These are phyloP conservation scores for Nothophytophthora sp. DNA, from an alignment of 352 stramenopile species.

Conservation along the genomic window DNA sequence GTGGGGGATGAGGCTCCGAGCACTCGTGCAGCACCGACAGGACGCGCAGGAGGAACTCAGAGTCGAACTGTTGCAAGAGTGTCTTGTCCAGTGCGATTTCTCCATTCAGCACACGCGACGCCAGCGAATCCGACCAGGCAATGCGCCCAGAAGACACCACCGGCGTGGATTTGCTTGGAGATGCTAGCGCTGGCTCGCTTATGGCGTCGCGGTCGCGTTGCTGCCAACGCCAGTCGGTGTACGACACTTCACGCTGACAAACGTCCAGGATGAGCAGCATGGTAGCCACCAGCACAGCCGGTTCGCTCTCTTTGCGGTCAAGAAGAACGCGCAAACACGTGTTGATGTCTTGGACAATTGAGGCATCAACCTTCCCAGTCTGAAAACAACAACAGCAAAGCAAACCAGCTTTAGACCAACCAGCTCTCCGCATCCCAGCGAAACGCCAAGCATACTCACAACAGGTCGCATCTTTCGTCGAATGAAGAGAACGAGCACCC, in stretches of 20 bases:
- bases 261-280: constrained; percentile 41
- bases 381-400: constrained; percentile 8
- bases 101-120: constrained; percentile 33
- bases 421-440: too few species aligned
- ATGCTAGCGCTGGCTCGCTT: too few species aligned
- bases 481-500: constrained; percentile 39
- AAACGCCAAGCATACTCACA: constrained; percentile 16
- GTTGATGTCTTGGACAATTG: constrained; percentile 35
- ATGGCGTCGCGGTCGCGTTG: too few species aligned
- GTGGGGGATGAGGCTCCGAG: constrained; percentile 2
- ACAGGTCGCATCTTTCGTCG: constrained; percentile 29
- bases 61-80: constrained; percentile 21
- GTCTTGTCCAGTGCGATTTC: constrained; percentile 28
- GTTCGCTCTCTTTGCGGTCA: constrained; percentile 27
- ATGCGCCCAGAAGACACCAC: too few species aligned
- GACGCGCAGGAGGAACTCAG: constrained; percentile 37
- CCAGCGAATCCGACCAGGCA: constrained; percentile 33
- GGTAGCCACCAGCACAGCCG: constrained; percentile 27
- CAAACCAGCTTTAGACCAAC: too few species aligned
- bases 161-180: too few species aligned
- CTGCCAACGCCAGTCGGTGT: constrained; percentile 32
- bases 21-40: constrained; percentile 26
- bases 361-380: constrained; percentile 16
- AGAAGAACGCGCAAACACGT: constrained; percentile 33
- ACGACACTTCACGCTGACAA: constrained; percentile 31